These are phyloP conservation scores for Strobilomyces confusus DNA, from an alignment of 768 basidiomycete species.

Conservation along the genomic window DNA sequence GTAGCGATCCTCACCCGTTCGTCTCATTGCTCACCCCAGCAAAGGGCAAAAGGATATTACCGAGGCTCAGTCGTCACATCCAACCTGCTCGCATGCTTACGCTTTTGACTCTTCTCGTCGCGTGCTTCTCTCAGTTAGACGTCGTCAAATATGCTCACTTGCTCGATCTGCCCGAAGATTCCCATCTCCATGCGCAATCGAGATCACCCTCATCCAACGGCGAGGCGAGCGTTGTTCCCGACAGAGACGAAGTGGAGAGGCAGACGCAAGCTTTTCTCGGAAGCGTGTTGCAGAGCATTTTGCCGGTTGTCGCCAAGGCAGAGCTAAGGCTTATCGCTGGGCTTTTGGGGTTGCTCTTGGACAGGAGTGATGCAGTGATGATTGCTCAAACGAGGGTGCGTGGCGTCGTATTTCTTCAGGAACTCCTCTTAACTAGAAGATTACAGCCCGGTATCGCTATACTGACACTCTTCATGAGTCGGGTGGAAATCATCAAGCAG, in stretches of 20 bases:
- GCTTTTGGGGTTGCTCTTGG: slow-evolving; percentile 75
- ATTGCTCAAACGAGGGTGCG: slow-evolving; percentile 81
- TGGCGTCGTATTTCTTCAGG: background rate
- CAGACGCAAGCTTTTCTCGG: slow-evolving; percentile 88
- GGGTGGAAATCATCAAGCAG: slow-evolving; percentile 91
- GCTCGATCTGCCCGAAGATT: slow-evolving; percentile 65
- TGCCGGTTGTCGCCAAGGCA: slow-evolving; percentile 76
- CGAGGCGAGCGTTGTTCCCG: slow-evolving; percentile 27
- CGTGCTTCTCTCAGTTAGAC: slow-evolving; percentile 92
- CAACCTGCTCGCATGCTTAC: slow-evolving; percentile 77
- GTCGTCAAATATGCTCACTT: slow-evolving; percentile 76
- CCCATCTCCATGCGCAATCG: slow-evolving; percentile 27
- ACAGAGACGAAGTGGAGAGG: slow-evolving; percentile 69
- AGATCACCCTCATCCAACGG: slow-evolving; percentile 17
- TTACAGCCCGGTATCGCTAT: slow-evolving; percentile 85
- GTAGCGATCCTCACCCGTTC: slow-evolving; percentile 92
- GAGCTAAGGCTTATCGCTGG: slow-evolving; percentile 82
- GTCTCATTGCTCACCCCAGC: slow-evolving; percentile 82
- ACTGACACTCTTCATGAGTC: slow-evolving; percentile 84
- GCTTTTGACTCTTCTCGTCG: slow-evolving; percentile 85
- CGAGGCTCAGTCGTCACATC: slow-evolving; percentile 83
- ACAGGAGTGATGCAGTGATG: slow-evolving; percentile 68
- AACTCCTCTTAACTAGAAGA: background rate
- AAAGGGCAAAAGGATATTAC: slow-evolving; percentile 92
- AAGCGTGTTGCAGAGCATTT: slow-evolving; percentile 81